Evolutionary conservation across 1,284 basidiomycete species (phyloP).

Genomic region (Ustilago crameri): DNA sequence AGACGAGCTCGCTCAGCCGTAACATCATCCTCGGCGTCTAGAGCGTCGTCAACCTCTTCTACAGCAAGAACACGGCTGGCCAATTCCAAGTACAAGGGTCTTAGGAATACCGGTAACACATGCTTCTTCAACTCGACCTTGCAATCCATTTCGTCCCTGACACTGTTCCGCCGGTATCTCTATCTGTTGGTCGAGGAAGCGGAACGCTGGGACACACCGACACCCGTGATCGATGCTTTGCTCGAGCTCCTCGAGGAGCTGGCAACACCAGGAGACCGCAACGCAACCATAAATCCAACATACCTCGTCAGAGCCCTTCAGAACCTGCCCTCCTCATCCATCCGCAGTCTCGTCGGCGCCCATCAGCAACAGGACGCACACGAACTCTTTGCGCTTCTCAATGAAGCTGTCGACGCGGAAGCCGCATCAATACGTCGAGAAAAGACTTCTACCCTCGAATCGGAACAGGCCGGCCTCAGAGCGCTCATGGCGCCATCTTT

Average conservation of each 20-base stretch:
- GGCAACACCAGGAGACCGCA: constrained; percentile 37
- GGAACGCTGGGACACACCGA: constrained; percentile 57
- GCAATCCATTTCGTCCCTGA: constrained; percentile 57
- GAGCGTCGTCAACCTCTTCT: constrained; percentile 8
- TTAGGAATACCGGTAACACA: constrained; percentile 64
- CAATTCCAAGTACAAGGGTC: constrained; percentile 48
- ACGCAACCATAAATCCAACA: constrained; percentile 52
- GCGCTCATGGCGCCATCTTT: constrained; percentile 48
- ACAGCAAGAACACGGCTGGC: constrained; percentile 6
- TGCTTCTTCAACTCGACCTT: constrained; percentile 67
- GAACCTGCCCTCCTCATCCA: constrained; percentile 45
- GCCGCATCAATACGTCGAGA: constrained; percentile 41
- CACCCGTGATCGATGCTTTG: constrained; percentile 63
- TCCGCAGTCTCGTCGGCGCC: constrained; percentile 58
- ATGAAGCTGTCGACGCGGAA: constrained; percentile 60
- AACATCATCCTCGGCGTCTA: constrained; percentile 12
- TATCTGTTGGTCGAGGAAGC: constrained; percentile 44
- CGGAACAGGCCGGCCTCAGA: constrained; percentile 40
- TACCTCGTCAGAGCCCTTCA: constrained; percentile 53
- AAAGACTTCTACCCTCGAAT: constrained; percentile 15
- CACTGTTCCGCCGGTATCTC: constrained; percentile 42
- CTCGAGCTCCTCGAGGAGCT: constrained; percentile 54
- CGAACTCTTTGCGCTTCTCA: constrained; percentile 63
- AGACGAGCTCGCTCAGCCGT: constrained; percentile 26
- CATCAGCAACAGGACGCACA: constrained; percentile 68